Evolutionary conservation across 2,329 filamentous ascomycete genomes (phyloP), one percentile per base, ranked within the genome.

Genomic region (Trichophyton schoenleinii): DNA sequence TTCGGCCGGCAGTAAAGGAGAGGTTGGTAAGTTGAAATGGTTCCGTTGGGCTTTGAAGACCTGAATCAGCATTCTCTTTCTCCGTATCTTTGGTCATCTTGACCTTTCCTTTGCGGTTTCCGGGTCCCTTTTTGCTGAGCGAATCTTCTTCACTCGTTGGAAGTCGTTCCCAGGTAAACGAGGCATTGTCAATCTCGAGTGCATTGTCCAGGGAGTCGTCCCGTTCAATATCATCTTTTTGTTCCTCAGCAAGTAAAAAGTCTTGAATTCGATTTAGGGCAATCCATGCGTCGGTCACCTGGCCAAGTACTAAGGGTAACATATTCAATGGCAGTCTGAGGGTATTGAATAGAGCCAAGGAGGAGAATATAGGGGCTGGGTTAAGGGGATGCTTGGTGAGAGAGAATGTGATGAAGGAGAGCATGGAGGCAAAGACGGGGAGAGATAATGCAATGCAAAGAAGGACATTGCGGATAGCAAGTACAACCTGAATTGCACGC

Each of bases 361-460:
- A 97, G 0, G 92, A 96, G 76, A 99, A 97, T 41, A 97, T 82
- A 25, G 85, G 79, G 0, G 91, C 89, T 0, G 94, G 86, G 1
- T 83, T 78, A 18, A 97, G 80, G 31, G 73, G 72, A 67, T 91
- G 86, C 62, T 87, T 79, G 0, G 82, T 78, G n/a, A 83, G 73
- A 0, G 81, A 80, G 67, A 81, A 86, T 0, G 89, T 92, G 73
- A 97, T 92, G 73, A 97, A 97, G 0, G 92, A 84, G 46, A 97
- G 74, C 90, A 97, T 96, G 1, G 91, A 95, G 0, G 92, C 91
- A 67, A 97, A 96, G 60, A 95, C 88, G 5, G 94, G 92, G 69
- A 96, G 81, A 0, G 89, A 75, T 81, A 95, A 83, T 69, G 88
- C 88, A 58, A 94, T 79, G 11, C 89, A 87, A 73, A 91, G 87